Evolutionary conservation across 2,329 filamentous ascomycete genomes (phyloP), one percentile per base, ranked within the genome.

Genomic region (Fusarium neocosmosporiellum): DNA sequence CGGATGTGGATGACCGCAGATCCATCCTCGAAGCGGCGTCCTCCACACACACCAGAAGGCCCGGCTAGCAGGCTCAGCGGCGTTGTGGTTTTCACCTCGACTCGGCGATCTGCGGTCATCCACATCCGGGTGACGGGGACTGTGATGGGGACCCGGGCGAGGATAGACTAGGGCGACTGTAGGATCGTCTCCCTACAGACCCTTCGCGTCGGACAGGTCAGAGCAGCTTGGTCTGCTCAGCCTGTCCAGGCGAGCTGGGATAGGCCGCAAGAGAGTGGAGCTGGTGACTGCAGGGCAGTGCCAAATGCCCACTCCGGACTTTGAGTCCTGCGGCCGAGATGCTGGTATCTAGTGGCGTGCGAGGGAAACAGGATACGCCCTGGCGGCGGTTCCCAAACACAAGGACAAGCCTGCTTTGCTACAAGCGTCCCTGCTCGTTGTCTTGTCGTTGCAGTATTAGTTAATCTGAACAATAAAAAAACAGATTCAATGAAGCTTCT

Each of bases 391-490:
- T 72, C 72, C 70, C 77, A 77, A 73, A 66, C 75, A 78, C 77
- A 78, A 81, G 78, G 76, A 80, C 75, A 81, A 80, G 78, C 80
- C 78, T 78, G 78, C 75, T 80, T 74, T 75, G 76, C 75, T 78
- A 77, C 71, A 78, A 75, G 78, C 78, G 78, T 78, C 78, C 80
- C 80, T 83, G 81, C 80, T 82, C 78, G 79, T 79, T 81, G 78
- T 80, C 76, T 82, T 80, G 80, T 81, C 74, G 75, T 80, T 80
- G 80, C 78, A 81, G 78, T 84, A 84, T 79, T 84, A 84, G 81
- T 83, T 84, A 83, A 84, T 84, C 63, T 76, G 77, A 83, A 81
- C 76, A 80, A 74, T 67, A 72, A 73, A 66, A 65, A 75, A 76
- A 73, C 7, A 74, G 59, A 66, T 78, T 78, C 72, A 76, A 70